Conservation (phyloP, 2,329 filamentous ascomycete species). For the Cryphonectria naterciae region DNA sequence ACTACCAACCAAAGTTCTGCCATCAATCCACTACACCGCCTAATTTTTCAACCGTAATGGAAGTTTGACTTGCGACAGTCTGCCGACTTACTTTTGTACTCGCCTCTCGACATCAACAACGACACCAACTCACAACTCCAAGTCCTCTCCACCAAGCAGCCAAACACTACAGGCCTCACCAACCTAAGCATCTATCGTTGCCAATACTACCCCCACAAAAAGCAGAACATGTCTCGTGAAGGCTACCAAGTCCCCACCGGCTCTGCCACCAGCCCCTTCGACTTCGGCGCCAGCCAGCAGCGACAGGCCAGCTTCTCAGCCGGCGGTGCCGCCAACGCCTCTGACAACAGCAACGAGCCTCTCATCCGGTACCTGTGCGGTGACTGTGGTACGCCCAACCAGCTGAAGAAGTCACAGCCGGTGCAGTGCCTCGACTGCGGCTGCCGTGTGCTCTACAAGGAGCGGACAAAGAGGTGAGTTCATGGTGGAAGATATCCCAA, state of each 20-base stretch:
- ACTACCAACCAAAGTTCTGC: conserved; percentile 21
- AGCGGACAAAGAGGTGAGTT: conserved; percentile 89
- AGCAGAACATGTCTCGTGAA: conserved; percentile 67
- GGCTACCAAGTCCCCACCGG: conserved; percentile 74
- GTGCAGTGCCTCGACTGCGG: conserved; percentile 93
- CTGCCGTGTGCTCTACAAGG: conserved; percentile 95
- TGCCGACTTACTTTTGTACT: not conserved
- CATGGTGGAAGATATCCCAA: not conserved
- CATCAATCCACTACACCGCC: conserved; percentile 27
- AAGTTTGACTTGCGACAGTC: not conserved
- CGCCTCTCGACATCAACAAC: conserved; percentile 4
- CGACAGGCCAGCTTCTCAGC: conserved; percentile 35
- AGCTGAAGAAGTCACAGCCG: conserved; percentile 75
- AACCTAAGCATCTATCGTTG: not conserved
- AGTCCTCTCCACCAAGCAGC: too few relatives aligned
- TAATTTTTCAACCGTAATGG: conserved; percentile 24
- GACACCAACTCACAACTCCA: conserved; percentile 1
- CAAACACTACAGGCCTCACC: not conserved
- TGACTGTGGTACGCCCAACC: conserved; percentile 80
- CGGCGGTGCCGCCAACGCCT: conserved; percentile 46
- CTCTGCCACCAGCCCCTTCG: conserved; percentile 46
- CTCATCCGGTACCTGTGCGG: conserved; percentile 76
- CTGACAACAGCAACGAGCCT: conserved; percentile 53
- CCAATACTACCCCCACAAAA: not conserved
- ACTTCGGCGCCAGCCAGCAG: conserved; percentile 46